Evolutionary conservation across 441 rosid species (phyloP).

Genomic region (Metrosideros polymorpha): DNA sequence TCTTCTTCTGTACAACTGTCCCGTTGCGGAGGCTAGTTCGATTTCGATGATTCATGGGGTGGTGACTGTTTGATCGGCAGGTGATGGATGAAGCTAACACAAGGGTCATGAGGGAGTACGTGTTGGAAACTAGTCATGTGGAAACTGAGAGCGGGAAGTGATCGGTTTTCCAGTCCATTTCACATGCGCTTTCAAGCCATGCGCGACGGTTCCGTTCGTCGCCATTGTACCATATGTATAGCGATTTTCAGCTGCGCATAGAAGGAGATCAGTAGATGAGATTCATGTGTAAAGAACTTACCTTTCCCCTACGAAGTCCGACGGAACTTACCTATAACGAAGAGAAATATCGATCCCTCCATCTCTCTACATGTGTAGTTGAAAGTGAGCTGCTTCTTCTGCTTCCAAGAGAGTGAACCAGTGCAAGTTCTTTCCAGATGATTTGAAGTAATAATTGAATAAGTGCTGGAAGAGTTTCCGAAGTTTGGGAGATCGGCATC

Average conservation of each 20-base stretch:
- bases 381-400: not conserved
- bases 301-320: not conserved
- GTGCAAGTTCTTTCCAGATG: not conserved
- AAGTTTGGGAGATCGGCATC: not conserved
- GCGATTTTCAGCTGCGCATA: not conserved
- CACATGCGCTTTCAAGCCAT: not conserved
- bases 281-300: not conserved
- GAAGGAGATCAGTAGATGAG: not conserved
- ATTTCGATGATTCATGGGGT: not conserved
- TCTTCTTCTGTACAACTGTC: not conserved
- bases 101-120: constrained; percentile 68
- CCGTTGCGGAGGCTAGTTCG: not conserved
- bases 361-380: not conserved
- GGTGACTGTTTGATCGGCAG: constrained; percentile 18
- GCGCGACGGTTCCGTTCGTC: not conserved
- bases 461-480: not conserved
- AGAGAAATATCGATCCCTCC: not conserved
- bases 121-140: constrained; percentile 46
- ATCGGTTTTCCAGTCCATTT: not conserved
- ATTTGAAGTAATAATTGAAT: not conserved
- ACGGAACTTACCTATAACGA: not conserved
- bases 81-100: constrained; percentile 53
- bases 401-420: not conserved
- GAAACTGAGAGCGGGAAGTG: constrained; percentile 21
- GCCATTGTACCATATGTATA: not conserved